These are phyloP conservation scores for Cercospora berteroae DNA, from an alignment of 2,329 filamentous ascomycete species.

Conservation along the genomic window DNA sequence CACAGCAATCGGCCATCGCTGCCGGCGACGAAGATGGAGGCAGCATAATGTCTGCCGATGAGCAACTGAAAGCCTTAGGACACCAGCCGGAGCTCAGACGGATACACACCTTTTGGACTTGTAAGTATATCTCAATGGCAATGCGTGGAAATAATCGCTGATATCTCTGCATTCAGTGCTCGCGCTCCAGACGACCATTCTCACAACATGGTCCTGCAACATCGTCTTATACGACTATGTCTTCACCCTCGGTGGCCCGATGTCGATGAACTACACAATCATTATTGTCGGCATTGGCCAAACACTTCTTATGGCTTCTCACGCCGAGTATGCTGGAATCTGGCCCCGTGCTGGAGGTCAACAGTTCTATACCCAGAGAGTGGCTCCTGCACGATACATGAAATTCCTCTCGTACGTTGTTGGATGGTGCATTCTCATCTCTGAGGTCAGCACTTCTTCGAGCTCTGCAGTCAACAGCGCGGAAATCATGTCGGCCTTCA, in stretches of 20 bases:
- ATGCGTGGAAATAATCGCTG: not conserved
- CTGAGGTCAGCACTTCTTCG: conserved; percentile 3
- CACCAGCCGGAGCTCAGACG: not conserved
- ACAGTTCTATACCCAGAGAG: conserved; percentile 11
- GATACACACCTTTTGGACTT: not conserved
- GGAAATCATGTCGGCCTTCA: conserved; percentile 29
- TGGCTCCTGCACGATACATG: conserved; percentile 25
- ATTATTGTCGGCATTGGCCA: conserved; percentile 13
- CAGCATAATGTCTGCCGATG: not conserved
- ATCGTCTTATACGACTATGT: conserved; percentile 14
- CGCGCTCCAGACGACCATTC: not conserved
- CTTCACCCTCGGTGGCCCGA: conserved; percentile 4
- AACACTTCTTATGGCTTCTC: conserved; percentile 10
- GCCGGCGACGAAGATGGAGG: not conserved
- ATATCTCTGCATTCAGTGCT: not conserved
- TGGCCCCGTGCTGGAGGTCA: conserved; percentile 12
- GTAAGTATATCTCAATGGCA: not conserved
- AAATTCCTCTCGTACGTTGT: conserved; percentile 25
- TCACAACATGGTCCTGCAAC: conserved; percentile 10
- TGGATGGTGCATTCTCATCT: conserved; percentile 31
- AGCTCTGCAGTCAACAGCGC: conserved; percentile 32
- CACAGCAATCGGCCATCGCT: not conserved
- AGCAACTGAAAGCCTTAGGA: not conserved
- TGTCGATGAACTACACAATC: not conserved
- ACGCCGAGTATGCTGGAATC: conserved; percentile 9